Evolutionary conservation across 2,329 filamentous ascomycete genomes (phyloP), one percentile per base, ranked within the genome.

Genomic region (Fusarium citri): DNA sequence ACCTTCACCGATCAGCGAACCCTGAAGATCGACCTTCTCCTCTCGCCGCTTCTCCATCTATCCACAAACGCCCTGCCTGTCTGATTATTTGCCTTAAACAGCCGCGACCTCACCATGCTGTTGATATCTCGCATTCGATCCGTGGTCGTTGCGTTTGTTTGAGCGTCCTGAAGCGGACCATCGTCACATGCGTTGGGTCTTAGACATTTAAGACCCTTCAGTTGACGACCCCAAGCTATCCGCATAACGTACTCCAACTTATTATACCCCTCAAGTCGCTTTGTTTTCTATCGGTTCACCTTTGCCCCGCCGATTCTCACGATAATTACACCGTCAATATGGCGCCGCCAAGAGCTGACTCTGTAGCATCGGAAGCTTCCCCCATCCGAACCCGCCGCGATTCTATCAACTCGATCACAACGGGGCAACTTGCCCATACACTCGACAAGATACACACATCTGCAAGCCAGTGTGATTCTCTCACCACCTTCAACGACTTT

Each of bases 401-500:
- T 62, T 83, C 82, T 30, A 74, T 81, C 64, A 77, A 77, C 64
- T 83, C 83, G 10, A 76, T 82, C 60, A 82, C 83, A 78, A 92
- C 89, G 76, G 92, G 94, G 68, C 90, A 92, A 60, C 85, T 95
- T 40, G 89, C 92, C 34, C 88, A 93, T 67, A 88, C 91, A 20
- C 88, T 98, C 65, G 92, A 97, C 80, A 91, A 93, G 74, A 97
- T 98, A 72, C 95, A 98, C 80, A 94, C 86, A 53, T 90, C 92
- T 8, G 94, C 94, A n/a, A 97, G 92, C 76, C 92, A 93, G 77
- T 92, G 92, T 34, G 92, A 92, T 68, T 88, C 90, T 34, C 85
- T 98, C 49, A 98, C 95, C 4, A 97, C 94, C 11, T 98, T 98
- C 81, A 97, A 97, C 80, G 94, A 98, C 76, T 94, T 97, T 75